Base-by-base conservation (phyloP, 257 asterid species). In the Solanum bukasovii region DNA sequence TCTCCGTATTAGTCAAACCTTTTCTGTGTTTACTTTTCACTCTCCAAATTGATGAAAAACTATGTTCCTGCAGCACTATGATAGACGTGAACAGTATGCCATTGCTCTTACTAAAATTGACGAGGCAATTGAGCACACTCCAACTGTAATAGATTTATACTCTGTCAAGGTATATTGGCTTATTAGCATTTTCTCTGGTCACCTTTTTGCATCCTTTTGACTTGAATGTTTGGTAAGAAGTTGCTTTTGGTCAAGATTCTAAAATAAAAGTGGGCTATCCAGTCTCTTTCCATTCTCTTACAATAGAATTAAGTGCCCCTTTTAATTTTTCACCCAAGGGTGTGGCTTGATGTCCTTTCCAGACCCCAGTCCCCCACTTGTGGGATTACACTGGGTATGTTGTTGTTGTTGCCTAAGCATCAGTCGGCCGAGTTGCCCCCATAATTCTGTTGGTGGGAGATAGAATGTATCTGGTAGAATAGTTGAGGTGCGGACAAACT, bases 101-200 rank as follows among this genome's bases (percentile, higher is more conserved):
- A 85, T 91, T 87, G 98, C 98, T 87, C 92, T 95, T 38, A 87
- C 89, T 83, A 97, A 94, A 93, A 94, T 96, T 85, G 98, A 95
- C 3, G 98, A 96, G 94, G 99, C 99, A 90, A 91, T 97, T 63
- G 92, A 92, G 83, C 99, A 97, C 93, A 96, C 99, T 85, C 99
- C 99, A 33, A 97, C 99, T n/a, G 99, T 94, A 71, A 97, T 97
- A 85, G 99, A 97, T 90, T 90, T 96, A 89, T 97, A 97, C 92
- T 95, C 98, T 3, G 98, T 94, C 88, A 97, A 97, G 99, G 99
- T 97, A 91, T 88, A 83, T 73, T 25, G 40, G 4, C 85, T 81
- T 81, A 29, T 81, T 49, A 9, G 5, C 68, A 77, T 77, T 49
- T 29, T 44, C 20, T 44, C 31, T 29, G 61, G 68, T 81, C 49